Evolutionary conservation across 1,139 yeast genomes (phyloP), one percentile per base, ranked within the genome.

Genomic region (Suhomyces terraborum): DNA sequence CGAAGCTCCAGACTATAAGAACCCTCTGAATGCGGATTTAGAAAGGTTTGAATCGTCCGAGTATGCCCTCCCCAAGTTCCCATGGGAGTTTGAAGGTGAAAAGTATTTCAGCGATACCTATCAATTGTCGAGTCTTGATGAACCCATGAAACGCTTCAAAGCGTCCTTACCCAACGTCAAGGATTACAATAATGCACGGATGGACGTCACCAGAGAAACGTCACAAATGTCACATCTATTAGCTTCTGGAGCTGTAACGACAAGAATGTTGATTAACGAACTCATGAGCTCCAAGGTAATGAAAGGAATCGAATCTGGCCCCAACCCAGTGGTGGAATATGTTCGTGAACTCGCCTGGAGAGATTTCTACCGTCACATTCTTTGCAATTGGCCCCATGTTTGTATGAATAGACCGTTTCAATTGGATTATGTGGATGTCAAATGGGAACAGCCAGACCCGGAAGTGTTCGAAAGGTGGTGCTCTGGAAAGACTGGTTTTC

Each of bases 321-420:
- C 63, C 39, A 45, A 52, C 2, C 70, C 75, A 9, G 53, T 31
- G 22, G 33, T 37, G 21, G 41, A 48, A n/a, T 50, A 48, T 23
- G 40, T 77, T 12, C 65, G 82, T 28, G 80, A 79, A 54, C 62
- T 79, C 6, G 79, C 82, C 1, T 79, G 81, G 77, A 65, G 83
- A 47, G 83, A 79, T 51, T 78, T 77, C 44, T 79, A 79, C 52
- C 66, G 71, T 29, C 80, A 78, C 46, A 64, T 75, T 24, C 45
- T 75, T 32, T 63, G 69, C 40, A 61, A 68, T 42, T 74, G 77
- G 73, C 84, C 84, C 4, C 75, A 68, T 48, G 56, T 75, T 5
- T 67, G 72, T 42, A 77, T 77, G 80, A 66, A 62, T 50, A 53
- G 67, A 38, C 82, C 82, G 1, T 72, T 72, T 51, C 71, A 71